Evolutionary conservation across 2,329 filamentous ascomycete species (phyloP).

Genomic region (Tolypocladium inflatum): DNA sequence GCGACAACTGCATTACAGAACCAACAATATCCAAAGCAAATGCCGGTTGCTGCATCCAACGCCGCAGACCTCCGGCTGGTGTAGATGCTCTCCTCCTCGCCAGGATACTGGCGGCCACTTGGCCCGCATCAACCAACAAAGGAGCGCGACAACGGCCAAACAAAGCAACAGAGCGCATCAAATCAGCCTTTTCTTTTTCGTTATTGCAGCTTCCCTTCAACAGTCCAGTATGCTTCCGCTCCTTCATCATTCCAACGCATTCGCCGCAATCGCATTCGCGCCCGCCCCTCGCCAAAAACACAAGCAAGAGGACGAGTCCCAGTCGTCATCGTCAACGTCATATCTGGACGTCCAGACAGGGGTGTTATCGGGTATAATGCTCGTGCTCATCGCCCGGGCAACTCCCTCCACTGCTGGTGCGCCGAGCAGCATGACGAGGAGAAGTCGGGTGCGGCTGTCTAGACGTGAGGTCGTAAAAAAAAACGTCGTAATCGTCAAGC

Average conservation of each 20-base stretch:
- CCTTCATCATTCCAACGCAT: conserved; percentile 1
- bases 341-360: conserved; percentile 24
- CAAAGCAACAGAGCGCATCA: not conserved
- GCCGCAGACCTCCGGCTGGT: conserved; percentile 1
- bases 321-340: conserved; percentile 21
- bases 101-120: not conserved
- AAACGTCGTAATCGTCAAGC: conserved; percentile 37
- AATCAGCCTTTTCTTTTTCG: conserved; percentile 7
- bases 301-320: not conserved
- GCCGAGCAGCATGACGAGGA: conserved; percentile 19
- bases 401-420: conserved; percentile 19
- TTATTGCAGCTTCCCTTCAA: conserved; percentile 9
- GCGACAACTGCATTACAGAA: not conserved
- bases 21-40: conserved; percentile 3
- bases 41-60: conserved; percentile 5
- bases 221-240: not conserved
- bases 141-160: not conserved
- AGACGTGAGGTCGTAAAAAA: conserved; percentile 37
- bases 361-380: conserved; percentile 30
- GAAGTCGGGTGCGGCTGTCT: conserved; percentile 30
- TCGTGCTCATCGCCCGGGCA: conserved; percentile 26
- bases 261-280: not conserved
- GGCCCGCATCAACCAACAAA: not conserved
- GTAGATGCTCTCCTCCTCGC: conserved; percentile 12
- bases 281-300: not conserved